Evolutionary conservation across 2,329 filamentous ascomycete genomes (phyloP), one percentile per base, ranked within the genome.

Genomic region (Trichoderma koningii): DNA sequence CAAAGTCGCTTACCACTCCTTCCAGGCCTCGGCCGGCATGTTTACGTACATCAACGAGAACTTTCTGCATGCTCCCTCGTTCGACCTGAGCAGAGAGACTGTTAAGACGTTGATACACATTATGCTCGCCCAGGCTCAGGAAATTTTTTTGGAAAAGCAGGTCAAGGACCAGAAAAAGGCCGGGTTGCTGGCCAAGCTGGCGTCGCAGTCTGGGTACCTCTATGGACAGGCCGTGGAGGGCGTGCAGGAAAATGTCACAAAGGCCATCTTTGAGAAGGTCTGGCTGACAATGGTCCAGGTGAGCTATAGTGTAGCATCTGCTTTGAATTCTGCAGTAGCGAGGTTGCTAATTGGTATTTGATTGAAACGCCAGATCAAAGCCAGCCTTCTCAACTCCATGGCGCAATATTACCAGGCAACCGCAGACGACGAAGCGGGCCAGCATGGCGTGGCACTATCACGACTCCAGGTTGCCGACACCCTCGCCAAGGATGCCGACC

Each of bases 31-130:
- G 7, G 95, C 95, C 10, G 95, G 95, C 80, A 99, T 99, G 95
- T 99, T 98, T 77, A 98, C 94, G 61, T 99, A 99, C 74, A 99
- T 99, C 81, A 99, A 99, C 78, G 95, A 99, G 79, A 99, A 99
- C 80, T 99, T 99, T 76, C 82, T 99, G 42, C 95, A 99, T 73
- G 95, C 95, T 1, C 95, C 96, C 0, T 97, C 93, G 9, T 93
- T 92, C n/a, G 95, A 99, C 74, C 80, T 99, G 55, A 98, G 93
- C 76, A 83, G 95, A 67, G 94, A 99, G 57, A 99, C 95, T 0
- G 92, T 99, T 73, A 97, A 97, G 80, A 93, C 92, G 0, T 79
- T 99, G 69, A 98, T 99, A 74, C 86, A 89, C 59, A 87, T 99
- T 66, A 98, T 92, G 84, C 85, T 99, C 63, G 96, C 94, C 1